phyloP scores from a whole-genome alignment of 208 protist species.

The Trypanosomatidae sp. region DNA sequence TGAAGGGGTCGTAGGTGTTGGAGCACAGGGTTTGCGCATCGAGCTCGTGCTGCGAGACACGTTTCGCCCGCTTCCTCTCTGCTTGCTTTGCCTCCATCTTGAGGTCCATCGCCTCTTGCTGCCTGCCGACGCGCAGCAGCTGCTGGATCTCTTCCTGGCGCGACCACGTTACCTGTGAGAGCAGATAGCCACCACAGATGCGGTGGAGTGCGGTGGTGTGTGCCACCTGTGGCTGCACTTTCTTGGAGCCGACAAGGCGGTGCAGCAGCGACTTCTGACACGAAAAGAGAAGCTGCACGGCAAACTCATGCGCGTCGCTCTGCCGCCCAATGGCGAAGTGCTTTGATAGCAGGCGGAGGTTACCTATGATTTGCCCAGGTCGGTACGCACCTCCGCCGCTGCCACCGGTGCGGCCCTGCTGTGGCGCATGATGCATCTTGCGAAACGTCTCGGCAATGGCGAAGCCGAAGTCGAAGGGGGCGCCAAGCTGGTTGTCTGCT shows the following conservation, averaged over 20 bases:
- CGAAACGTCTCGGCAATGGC: conserved; percentile 79
- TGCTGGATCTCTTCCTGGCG: conserved; percentile 78
- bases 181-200: conserved; percentile 84
- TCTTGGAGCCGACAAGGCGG: conserved; percentile 69
- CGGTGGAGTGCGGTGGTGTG: conserved; percentile 80
- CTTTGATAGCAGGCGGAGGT: conserved; percentile 63
- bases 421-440: conserved; percentile 42
- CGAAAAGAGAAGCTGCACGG: conserved; percentile 74
- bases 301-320: conserved; percentile 93
- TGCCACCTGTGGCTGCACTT: conserved; percentile 55
- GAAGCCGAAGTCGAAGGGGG: conserved; percentile 83
- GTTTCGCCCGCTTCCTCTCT: conserved; percentile 1
- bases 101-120: conserved; percentile 76
- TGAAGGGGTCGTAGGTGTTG: conserved; percentile 90
- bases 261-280: conserved; percentile 80
- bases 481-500: conserved; percentile 45
- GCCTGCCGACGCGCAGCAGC: conserved; percentile 57
- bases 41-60: conserved; percentile 11
- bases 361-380: conserved; percentile 54
- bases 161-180: conserved; percentile 84
- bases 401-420: conserved; percentile 7
- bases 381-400: conserved; percentile 41
- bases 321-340: conserved; percentile 84
- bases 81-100: conserved; percentile 45
- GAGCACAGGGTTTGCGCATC: conserved; percentile 43